Conservation (phyloP, 2,329 filamentous ascomycete species). For the Fusarium sp. region DNA sequence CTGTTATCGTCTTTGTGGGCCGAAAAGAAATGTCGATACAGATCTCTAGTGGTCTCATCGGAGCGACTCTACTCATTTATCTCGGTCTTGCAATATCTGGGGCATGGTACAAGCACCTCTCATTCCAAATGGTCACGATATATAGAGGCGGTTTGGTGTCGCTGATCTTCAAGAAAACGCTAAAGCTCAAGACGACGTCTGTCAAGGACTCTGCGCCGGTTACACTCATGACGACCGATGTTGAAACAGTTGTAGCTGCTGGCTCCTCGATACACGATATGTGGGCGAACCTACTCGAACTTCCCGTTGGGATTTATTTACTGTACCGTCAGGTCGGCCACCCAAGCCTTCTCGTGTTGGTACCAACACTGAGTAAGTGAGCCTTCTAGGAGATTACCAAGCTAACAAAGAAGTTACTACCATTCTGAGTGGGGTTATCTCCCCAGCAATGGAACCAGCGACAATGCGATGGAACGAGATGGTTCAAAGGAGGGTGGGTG, state of each 20-base stretch:
- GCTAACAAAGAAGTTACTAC: constrained; percentile 34
- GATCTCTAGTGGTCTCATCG: constrained; percentile 54
- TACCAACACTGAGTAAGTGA: constrained; percentile 44
- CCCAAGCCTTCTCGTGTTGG: constrained; percentile 45
- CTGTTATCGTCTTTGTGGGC: constrained; percentile 49
- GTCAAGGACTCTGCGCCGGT: constrained; percentile 53
- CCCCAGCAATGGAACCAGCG: constrained; percentile 49
- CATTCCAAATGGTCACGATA: constrained; percentile 52
- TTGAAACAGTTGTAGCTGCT: constrained; percentile 51
- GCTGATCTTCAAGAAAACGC: constrained; percentile 62
- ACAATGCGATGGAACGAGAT: constrained; percentile 53
- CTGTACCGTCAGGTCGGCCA: constrained; percentile 51
- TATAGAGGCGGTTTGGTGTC: constrained; percentile 53
- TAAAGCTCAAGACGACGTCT: constrained; percentile 47
- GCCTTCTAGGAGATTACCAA: fast-evolving
- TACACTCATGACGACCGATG: constrained; percentile 60
- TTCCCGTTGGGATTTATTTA: constrained; percentile 53
- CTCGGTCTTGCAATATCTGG: constrained; percentile 54
- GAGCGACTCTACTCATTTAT: constrained; percentile 55
- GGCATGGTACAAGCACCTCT: constrained; percentile 50
- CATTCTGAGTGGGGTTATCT: constrained; percentile 33
- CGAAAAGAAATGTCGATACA: constrained; percentile 44
- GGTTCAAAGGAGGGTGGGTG: constrained; percentile 54
- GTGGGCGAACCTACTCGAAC: constrained; percentile 54
- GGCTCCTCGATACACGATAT: constrained; percentile 49